Evolutionary conservation across 2,329 filamentous ascomycete genomes (phyloP).

Genomic region (Tolypocladium album): DNA sequence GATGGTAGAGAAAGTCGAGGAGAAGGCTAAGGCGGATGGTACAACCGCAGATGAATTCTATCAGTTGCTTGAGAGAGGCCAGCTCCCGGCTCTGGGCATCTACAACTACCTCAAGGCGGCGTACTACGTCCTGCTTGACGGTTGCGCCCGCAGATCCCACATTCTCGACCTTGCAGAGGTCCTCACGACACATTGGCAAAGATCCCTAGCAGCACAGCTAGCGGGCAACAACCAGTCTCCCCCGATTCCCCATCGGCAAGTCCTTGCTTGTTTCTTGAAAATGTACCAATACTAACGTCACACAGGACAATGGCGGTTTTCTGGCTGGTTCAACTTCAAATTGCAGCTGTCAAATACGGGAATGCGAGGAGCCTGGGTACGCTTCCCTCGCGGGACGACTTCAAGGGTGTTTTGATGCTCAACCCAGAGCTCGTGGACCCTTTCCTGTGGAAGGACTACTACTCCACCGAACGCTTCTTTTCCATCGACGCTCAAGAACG

Average conservation of each 20-base stretch:
- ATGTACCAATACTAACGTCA: neutral
- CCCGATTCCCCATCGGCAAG: constrained; percentile 21
- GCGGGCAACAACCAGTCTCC: constrained; percentile 18
- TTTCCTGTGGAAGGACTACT: constrained; percentile 18
- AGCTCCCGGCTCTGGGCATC: constrained; percentile 20
- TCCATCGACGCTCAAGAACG: constrained; percentile 13
- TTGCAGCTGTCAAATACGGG: constrained; percentile 15
- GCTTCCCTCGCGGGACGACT: constrained; percentile 8
- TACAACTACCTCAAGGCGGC: constrained; percentile 21
- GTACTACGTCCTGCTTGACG: constrained; percentile 17
- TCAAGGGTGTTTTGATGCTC: constrained; percentile 12
- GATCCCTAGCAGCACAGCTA: constrained; percentile 12
- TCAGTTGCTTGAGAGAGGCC: constrained; percentile 13
- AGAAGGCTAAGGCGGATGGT: constrained; percentile 4
- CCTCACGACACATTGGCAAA: constrained; percentile 17
- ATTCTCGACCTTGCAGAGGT: constrained; percentile 16
- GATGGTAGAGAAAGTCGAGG: neutral
- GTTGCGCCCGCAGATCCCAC: constrained; percentile 10
- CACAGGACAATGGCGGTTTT: constrained; percentile 21
- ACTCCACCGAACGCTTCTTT: constrained; percentile 21
- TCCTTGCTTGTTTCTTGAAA: neutral
- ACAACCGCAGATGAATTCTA: constrained; percentile 12
- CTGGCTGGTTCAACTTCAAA: constrained; percentile 22
- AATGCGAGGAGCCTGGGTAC: neutral
- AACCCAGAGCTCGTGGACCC: constrained; percentile 17